A percentile compares a stretch with the other conserved stretches of the same genome.
Evolutionary conservation across 164 flowering plant genomes (phyloP).

Genomic region (Piper longum): DNA sequence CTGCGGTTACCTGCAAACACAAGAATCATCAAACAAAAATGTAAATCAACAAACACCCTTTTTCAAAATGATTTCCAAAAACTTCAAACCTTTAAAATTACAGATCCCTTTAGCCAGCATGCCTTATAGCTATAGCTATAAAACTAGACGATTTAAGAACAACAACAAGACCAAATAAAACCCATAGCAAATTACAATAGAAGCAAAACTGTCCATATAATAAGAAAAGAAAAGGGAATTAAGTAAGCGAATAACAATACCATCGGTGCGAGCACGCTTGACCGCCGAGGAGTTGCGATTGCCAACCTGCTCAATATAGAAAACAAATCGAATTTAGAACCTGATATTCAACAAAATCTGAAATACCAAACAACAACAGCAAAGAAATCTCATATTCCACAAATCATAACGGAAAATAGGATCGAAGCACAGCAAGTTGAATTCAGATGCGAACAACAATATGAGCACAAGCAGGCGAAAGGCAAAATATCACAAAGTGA

Average conservation of each 20-base stretch:
- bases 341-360: no score
- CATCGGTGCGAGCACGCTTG: constrained; percentile 97
- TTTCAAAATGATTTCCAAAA: background rate
- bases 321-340: no score
- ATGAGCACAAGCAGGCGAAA: no score
- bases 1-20: constrained; percentile 63
- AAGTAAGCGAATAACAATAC: constrained; percentile 19
- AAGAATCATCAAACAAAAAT: background rate
- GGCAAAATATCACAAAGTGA: no score
- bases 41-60: background rate
- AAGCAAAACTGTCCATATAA: background rate
- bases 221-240: no score
- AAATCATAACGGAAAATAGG: no score
- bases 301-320: constrained; percentile 37
- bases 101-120: background rate
- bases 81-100: no score
- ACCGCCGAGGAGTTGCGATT: constrained; percentile 77
- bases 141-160: background rate
- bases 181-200: background rate
- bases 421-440: no score
- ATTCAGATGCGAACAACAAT: no score
- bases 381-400: no score
- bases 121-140: background rate
- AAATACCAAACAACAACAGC: no score
- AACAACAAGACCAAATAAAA: background rate